Evolutionary conservation across 2,329 filamentous ascomycete species (phyloP).

Genomic region (Fusarium pininemorale): DNA sequence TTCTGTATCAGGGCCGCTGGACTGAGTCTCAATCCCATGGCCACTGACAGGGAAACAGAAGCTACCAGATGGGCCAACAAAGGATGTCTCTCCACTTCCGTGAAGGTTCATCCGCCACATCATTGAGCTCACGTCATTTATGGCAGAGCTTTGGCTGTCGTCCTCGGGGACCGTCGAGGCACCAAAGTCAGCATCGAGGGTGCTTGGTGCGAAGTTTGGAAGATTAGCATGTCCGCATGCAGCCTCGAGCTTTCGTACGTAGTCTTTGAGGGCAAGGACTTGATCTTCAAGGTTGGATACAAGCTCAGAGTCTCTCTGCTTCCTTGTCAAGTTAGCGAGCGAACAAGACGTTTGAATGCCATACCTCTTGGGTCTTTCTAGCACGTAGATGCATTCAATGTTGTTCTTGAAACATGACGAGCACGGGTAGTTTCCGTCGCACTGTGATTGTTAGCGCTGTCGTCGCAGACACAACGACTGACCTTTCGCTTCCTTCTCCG

Average conservation of each 20-base stretch:
- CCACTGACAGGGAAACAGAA: neutral
- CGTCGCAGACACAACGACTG: neutral
- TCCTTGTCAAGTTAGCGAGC: neutral
- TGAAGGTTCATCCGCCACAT: slow-evolving; percentile 1
- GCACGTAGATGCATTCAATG: neutral
- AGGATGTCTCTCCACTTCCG: neutral
- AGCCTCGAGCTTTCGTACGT: neutral
- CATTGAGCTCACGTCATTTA: neutral
- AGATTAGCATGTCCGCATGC: neutral
- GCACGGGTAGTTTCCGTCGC: neutral
- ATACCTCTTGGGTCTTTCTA: neutral
- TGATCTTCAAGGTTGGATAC: neutral
- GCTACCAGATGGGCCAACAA: neutral
- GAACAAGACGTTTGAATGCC: accelerated
- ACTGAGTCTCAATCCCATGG: neutral
- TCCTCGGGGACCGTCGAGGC: neutral
- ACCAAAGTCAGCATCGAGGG: neutral
- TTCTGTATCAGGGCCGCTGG: accelerated
- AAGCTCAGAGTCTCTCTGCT: neutral
- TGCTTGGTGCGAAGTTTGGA: neutral
- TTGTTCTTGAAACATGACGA: neutral
- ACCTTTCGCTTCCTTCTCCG: neutral
- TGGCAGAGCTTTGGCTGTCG: neutral
- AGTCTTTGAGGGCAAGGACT: neutral
- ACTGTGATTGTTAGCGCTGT: neutral